These are phyloP conservation scores for Suillus sp. DNA, from an alignment of 768 basidiomycete species.

Conservation along the genomic window DNA sequence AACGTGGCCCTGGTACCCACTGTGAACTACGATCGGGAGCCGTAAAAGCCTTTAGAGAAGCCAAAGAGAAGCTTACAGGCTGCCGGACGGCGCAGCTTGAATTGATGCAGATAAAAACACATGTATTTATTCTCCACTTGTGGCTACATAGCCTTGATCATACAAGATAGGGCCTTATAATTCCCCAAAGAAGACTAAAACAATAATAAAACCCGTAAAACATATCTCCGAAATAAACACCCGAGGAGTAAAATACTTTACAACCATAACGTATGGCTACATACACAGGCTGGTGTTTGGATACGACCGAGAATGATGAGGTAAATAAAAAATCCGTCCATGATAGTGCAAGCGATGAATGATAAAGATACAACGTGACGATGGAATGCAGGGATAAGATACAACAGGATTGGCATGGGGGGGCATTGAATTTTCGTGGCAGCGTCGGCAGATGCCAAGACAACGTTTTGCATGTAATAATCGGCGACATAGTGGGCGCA, in stretches of 20 bases:
- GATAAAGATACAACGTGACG: slow-evolving; percentile 38
- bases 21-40: slow-evolving; percentile 9
- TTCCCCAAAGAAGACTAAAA: slow-evolving; percentile 5
- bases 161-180: slow-evolving; percentile 8
- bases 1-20: background rate
- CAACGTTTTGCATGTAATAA: background rate
- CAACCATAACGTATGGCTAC: slow-evolving; percentile 41
- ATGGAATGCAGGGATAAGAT: slow-evolving; percentile 25
- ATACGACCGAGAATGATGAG: slow-evolving; percentile 14
- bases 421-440: slow-evolving; percentile 30
- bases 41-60: background rate
- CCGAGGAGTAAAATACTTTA: slow-evolving; percentile 34
- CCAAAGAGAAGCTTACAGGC: background rate
- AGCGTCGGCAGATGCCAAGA: slow-evolving; percentile 19
- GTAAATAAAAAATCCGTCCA: slow-evolving; percentile 16
- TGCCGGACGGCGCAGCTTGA: slow-evolving; percentile 10
- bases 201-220: slow-evolving; percentile 13
- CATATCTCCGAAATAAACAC: slow-evolving; percentile 15
- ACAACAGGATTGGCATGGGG: slow-evolving; percentile 30
- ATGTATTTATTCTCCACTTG: slow-evolving; percentile 10
- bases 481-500: slow-evolving; percentile 7
- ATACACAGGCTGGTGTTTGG: slow-evolving; percentile 28
- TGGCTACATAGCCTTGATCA: slow-evolving; percentile 14
- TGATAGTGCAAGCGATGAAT: slow-evolving; percentile 27
- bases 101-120: slow-evolving; percentile 4